Conservation (phyloP, 257 asterid genomes). For the Asclepias syriaca region DNA sequence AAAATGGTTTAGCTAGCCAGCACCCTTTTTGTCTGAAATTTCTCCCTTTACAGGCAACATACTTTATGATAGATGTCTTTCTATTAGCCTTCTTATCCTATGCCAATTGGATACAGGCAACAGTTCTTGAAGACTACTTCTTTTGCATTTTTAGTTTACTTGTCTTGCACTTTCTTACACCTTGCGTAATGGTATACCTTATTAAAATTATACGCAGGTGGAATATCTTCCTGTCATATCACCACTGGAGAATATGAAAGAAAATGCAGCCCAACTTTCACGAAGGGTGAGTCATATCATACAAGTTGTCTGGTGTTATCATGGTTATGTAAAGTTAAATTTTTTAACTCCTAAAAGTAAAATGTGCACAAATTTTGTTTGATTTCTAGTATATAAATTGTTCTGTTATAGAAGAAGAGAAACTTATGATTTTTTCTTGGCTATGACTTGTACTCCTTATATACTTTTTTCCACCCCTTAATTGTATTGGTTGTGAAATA, state of each 20-base stretch:
- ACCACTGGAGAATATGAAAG: conserved; percentile 69
- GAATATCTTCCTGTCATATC: conserved; percentile 91
- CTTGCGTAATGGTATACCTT: background rate
- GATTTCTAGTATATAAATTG: background rate
- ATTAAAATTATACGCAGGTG: conserved; percentile 35
- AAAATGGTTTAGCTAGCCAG: background rate
- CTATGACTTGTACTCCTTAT: background rate
- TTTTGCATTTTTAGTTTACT: background rate
- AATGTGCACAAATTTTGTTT: background rate
- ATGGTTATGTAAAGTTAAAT: conserved; percentile 4
- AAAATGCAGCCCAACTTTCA: conserved; percentile 60
- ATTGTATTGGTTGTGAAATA: background rate
- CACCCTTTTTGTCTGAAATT: background rate
- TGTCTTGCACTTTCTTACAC: background rate
- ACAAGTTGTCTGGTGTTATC: conserved; percentile 7
- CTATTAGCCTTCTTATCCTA: background rate
- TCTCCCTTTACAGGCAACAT: background rate
- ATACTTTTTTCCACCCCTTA: background rate
- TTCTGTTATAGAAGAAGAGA: background rate
- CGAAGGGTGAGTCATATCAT: conserved; percentile 61
- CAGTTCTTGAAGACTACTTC: background rate
- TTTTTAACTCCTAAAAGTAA: background rate
- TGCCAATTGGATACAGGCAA: background rate
- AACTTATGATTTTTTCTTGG: background rate
- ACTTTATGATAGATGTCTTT: background rate